Conservation (phyloP, 495 filamentous ascomycete genomes). For the Geoglossum glabrum region DNA sequence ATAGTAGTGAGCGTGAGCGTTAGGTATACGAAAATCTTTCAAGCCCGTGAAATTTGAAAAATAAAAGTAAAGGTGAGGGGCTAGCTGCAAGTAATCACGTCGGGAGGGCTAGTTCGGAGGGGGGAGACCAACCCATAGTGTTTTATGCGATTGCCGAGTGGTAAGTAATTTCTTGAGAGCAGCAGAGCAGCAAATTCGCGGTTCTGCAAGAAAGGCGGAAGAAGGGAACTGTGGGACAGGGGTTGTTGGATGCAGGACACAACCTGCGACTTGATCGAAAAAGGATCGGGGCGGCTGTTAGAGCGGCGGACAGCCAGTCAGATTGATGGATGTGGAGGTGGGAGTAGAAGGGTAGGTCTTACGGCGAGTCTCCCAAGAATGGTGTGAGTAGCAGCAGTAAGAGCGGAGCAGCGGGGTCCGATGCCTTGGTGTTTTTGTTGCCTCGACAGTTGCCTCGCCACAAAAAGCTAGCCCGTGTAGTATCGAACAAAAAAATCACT, state of each 20-base stretch:
- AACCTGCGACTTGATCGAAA: constrained; percentile 3
- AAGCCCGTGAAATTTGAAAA: background rate
- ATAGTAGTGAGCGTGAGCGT: constrained; percentile 3
- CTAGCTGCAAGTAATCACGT: constrained; percentile 1
- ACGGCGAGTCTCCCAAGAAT: background rate
- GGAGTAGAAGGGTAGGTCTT: background rate
- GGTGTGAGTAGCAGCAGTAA: background rate
- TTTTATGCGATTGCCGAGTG: constrained; percentile 2
- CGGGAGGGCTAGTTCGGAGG: constrained; percentile 2
- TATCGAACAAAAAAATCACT: background rate
- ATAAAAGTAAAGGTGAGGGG: constrained; percentile 1
- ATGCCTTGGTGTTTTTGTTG: background rate
- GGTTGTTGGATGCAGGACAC: constrained; percentile 1
- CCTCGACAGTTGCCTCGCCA: background rate
- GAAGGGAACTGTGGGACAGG: constrained; percentile 2
- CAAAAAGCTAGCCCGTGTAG: background rate
- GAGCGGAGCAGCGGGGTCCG: constrained; percentile 1
- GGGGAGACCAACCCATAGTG: constrained; percentile 3
- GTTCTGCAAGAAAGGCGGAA: constrained; percentile 2
- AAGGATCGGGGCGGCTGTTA: constrained; percentile 1
- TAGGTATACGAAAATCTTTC: constrained; percentile 2
- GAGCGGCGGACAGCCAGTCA: constrained; percentile 1
- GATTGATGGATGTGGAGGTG: background rate
- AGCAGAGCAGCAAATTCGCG: constrained; percentile 2
- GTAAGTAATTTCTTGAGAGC: constrained; percentile 2